phyloP scores from a whole-genome alignment of 345 rosid genomes.

The Noccaea caerulescens region DNA sequence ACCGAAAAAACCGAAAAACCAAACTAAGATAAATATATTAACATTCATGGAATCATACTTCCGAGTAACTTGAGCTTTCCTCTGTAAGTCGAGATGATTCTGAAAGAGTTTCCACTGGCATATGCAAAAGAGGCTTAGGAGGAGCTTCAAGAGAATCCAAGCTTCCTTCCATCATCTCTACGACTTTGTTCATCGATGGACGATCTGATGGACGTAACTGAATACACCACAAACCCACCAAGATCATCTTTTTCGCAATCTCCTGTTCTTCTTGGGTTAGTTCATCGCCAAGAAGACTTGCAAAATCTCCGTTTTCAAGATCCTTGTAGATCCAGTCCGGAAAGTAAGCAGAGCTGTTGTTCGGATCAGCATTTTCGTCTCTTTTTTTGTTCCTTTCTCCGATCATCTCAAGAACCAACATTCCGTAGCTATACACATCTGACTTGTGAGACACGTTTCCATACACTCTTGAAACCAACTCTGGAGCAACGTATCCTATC shows the following conservation, averaged over 20 bases:
- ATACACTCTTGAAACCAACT: conserved; percentile 45
- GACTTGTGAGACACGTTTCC: conserved; percentile 51
- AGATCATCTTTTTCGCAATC: conserved; percentile 27
- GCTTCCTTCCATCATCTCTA: conserved; percentile 41
- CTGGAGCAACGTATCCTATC: conserved; percentile 55
- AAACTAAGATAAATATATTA: too few relatives aligned
- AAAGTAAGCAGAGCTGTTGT: conserved; percentile 27
- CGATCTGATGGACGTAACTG: conserved; percentile 36
- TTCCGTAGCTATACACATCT: conserved; percentile 55
- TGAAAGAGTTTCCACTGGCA: conserved; percentile 9
- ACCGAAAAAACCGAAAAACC: too few relatives aligned
- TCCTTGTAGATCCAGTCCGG: conserved; percentile 31
- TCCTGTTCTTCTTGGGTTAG: conserved; percentile 31
- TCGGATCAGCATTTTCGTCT: background rate
- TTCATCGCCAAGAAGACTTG: conserved; percentile 12
- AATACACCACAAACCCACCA: conserved; percentile 37
- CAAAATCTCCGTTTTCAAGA: conserved; percentile 13
- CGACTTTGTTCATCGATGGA: conserved; percentile 35
- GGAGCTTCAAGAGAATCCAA: conserved; percentile 30
- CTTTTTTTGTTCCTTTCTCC: conserved; percentile 40
- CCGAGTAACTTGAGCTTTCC: conserved; percentile 25
- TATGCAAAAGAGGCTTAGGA: conserved; percentile 33
- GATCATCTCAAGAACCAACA: conserved; percentile 55
- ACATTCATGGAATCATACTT: conserved; percentile 22
- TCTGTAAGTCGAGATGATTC: conserved; percentile 8